Evolutionary conservation across 192 early-diverging fungal genomes (phyloP), one percentile per base, ranked within the genome.

Genomic region (Coemansia sp.): DNA sequence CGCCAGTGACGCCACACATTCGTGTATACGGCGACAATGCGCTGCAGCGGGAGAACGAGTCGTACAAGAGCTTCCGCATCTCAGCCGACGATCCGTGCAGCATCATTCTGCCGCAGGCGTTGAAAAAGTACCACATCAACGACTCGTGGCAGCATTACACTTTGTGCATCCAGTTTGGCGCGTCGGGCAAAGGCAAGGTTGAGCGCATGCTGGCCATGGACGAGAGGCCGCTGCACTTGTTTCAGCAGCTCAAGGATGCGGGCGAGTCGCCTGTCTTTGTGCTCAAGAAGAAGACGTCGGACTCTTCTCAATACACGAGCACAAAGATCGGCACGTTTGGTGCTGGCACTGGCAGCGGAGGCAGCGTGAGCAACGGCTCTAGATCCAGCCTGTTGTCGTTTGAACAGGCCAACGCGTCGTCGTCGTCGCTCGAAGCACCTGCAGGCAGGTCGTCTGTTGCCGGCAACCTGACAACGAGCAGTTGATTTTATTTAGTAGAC

Each of bases 51-150:
- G 81, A 87, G 57, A 83, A 72, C 62, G 92, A 93, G 69, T 78
- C 91, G 2, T 94, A 91, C 75, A 94, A 95, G 74, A 92, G 85
- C 56, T 91, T 96, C 62, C 88, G 90, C 47, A 83, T 96, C 9
- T 87, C 88, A 57, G 74, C 88, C 28, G 88, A 88, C 21, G 94
- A 96, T 71, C 87, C 90, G 20, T 92, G 92, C 71, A 83, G 84
- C 22, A 92, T 91, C 57, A 91, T 98, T n/a, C 78, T 98, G 20
- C 88, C 87, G 19, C 88, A 88, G 12, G 89, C 90, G 3, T 69
- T 98, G 55, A 90, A 92, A 67, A 95, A 95, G 75, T 98, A 95
- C 83, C 94, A 94, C 53, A 89, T 98, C 22, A 72, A 68, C 36
- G 93, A 92, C 61, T 86, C 92, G 60, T 95, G 91, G 92, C 87